Base-by-base conservation (phyloP, 1,284 basidiomycete species). In the Apiotrichum gamsii region DNA sequence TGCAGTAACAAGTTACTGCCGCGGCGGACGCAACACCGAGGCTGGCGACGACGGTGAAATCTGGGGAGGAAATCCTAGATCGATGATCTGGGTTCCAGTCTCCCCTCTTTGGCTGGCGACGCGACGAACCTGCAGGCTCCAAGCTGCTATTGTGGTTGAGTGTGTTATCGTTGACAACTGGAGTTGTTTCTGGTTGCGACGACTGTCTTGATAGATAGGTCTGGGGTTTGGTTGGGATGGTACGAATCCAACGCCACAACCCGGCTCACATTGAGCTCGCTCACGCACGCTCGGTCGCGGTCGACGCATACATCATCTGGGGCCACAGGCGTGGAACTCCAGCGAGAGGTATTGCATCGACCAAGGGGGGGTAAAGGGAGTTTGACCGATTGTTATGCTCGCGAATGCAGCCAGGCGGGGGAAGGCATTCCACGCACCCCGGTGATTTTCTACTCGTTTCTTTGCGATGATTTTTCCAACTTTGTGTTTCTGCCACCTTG, bases 361-460 rank as follows among this genome's bases (percentile, higher is more conserved):
- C 52, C 38, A 28, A 32, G 11, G 11, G 25, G 25, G 25, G 25
- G 25, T 6, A 11, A 28, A 11, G 25, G 29, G 16, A 15, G 24
- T 16, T 32, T 38, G 45, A 45, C 54, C 44, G 25, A 24, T 51
- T 31, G 52, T 32, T 49, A 41, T 48, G 52, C 33, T 57, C 39
- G 49, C 56, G 52, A 28, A 57, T 54, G 56, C 42, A 57, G 56
- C 52, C 39, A 47, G 52, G 56, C 56, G 56, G 56, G 56, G 56
- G 56, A 54, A 57, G 56, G 56, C 52, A 30, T 45, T 48, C 28
- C n/a, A 33, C 18, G 1, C 19, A 32, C 19, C 29, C n/a, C n/a
- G n/a, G n/a, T n/a, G n/a, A n/a, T n/a, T n/a, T n/a, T n/a, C n/a
- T n/a, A n/a, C n/a, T n/a, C n/a, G n/a, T n/a, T n/a, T n/a, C n/a